Conservation (phyloP, 2,329 filamentous ascomycete species). For the Aspergillus tanneri region DNA sequence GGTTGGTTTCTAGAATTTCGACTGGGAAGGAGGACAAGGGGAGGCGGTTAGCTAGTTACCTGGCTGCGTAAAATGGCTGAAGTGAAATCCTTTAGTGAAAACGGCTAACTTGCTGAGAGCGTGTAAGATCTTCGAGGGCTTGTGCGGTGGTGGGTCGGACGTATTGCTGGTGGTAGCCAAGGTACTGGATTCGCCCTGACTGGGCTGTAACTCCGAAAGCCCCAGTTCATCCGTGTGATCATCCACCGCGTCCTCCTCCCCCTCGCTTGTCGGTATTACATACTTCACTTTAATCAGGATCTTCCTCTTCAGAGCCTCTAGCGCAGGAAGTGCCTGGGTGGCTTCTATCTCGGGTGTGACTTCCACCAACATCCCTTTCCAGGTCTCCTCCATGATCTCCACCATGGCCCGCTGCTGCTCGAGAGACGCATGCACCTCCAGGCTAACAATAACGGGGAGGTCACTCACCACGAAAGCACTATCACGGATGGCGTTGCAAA, state of each 20-base stretch:
- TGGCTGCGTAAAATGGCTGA: slow-evolving; percentile 67
- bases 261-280: slow-evolving; percentile 47
- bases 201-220: slow-evolving; percentile 6
- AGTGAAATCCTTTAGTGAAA: slow-evolving; percentile 84
- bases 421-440: slow-evolving; percentile 81
- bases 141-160: slow-evolving; percentile 40
- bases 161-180: not conserved
- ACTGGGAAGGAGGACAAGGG: not conserved
- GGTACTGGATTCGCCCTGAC: slow-evolving; percentile 1
- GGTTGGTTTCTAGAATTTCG: not conserved
- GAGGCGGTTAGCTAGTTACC: slow-evolving; percentile 44
- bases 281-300: slow-evolving; percentile 83
- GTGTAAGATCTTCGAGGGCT: slow-evolving; percentile 65
- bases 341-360: slow-evolving; percentile 56
- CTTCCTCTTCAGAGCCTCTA: slow-evolving; percentile 71
- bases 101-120: slow-evolving; percentile 72
- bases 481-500: slow-evolving; percentile 76
- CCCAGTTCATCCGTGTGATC: slow-evolving; percentile 16
- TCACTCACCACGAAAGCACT: slow-evolving; percentile 73
- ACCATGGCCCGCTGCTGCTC: slow-evolving; percentile 92
- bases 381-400: slow-evolving; percentile 86
- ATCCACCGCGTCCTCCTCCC: slow-evolving; percentile 27
- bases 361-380: slow-evolving; percentile 73
- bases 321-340: slow-evolving; percentile 60
- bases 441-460: slow-evolving; percentile 83